phyloP scores from a whole-genome alignment of 768 basidiomycete species.

The Lactifluus hygrophoroides region DNA sequence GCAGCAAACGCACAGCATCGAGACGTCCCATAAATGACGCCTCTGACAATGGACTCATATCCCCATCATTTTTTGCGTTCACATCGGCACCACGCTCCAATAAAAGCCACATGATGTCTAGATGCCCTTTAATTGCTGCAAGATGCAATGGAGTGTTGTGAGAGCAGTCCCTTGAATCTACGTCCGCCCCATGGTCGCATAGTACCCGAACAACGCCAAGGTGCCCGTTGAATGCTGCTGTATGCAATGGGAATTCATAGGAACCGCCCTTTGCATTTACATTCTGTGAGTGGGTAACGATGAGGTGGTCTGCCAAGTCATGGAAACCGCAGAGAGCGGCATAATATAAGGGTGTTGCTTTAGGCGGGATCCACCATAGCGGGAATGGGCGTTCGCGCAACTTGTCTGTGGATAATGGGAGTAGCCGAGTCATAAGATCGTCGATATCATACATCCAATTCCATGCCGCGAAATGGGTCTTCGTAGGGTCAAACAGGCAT shows the following conservation, averaged over 20 bases:
- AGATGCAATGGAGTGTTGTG: not conserved
- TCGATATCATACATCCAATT: too few species aligned
- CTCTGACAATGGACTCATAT: not conserved
- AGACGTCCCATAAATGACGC: not conserved
- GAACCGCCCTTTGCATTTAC: not conserved
- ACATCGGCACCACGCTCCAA: not conserved
- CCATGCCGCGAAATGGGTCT: too few species aligned
- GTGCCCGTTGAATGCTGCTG: not conserved
- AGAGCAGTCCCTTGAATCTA: not conserved
- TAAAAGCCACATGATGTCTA: not conserved
- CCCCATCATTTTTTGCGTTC: not conserved
- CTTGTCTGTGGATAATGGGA: too few species aligned
- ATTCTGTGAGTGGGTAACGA: not conserved
- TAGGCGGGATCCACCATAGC: too few species aligned
- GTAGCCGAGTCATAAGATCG: too few species aligned
- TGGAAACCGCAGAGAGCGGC: not conserved
- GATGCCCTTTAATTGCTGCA: not conserved
- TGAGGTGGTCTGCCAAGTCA: too few species aligned
- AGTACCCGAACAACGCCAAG: not conserved
- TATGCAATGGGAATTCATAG: not conserved
- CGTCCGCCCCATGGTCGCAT: not conserved
- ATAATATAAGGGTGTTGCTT: not conserved
- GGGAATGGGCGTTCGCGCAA: too few species aligned
- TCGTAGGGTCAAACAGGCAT: too few species aligned
- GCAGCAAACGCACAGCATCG: not conserved